These are phyloP conservation scores for Blastocystis sp. DNA, from an alignment of 352 stramenopile species.

Conservation along the genomic window DNA sequence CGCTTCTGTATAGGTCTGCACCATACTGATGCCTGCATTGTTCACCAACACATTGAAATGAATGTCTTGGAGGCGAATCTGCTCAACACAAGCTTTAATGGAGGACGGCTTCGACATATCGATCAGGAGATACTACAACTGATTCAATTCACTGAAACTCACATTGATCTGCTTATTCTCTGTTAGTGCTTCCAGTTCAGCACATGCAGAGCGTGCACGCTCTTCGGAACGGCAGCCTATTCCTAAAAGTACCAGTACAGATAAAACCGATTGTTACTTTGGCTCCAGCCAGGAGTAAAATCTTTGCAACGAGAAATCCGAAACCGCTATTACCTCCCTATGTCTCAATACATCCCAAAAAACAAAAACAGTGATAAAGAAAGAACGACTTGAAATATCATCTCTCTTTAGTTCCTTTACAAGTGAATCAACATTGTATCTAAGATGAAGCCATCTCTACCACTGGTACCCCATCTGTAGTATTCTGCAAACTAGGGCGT, in stretches of 20 bases:
- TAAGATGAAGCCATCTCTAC: neutral
- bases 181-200: neutral
- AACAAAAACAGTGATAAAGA: conserved; percentile 20
- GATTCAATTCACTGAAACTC: neutral
- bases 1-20: conserved; percentile 11
- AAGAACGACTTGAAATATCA: neutral
- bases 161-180: neutral
- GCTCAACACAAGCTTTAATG: conserved; percentile 9
- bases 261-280: neutral
- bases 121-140: neutral
- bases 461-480: neutral
- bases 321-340: conserved; percentile 55
- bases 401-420: neutral
- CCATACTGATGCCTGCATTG: conserved; percentile 33
- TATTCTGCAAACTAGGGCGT: too few relatives aligned
- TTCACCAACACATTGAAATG: conserved; percentile 49
- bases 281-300: neutral
- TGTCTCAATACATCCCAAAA: neutral
- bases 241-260: neutral
- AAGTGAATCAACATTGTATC: neutral
- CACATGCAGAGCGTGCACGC: neutral
- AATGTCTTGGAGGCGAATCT: neutral
- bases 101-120: conserved; percentile 7
- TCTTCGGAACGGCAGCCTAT: neutral
- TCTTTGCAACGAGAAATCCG: conserved; percentile 1